These are phyloP conservation scores for Cubamyces sp. DNA, from an alignment of 768 basidiomycete genomes.

Conservation along the genomic window DNA sequence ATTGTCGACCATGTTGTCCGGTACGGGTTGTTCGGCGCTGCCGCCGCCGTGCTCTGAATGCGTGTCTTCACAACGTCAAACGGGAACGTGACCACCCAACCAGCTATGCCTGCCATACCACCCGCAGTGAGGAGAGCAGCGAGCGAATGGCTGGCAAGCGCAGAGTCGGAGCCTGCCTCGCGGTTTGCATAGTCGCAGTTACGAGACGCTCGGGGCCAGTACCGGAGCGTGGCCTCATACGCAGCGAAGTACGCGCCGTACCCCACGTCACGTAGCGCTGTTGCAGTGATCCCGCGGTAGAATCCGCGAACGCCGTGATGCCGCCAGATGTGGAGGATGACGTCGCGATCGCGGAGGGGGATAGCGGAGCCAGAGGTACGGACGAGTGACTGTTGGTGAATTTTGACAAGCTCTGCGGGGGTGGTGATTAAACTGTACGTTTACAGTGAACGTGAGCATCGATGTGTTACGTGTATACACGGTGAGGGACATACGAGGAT, in stretches of 20 bases:
- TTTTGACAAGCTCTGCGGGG: constrained; percentile 88
- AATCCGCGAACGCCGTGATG: constrained; percentile 64
- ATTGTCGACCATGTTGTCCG: constrained; percentile 62
- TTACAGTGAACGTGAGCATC: not conserved
- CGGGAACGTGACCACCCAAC: constrained; percentile 85
- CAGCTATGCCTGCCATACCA: constrained; percentile 73
- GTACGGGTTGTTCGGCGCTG: constrained; percentile 51
- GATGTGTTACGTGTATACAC: not conserved
- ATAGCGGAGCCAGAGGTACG: constrained; percentile 18
- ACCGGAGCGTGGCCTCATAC: constrained; percentile 69
- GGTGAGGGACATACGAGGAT: constrained; percentile 62
- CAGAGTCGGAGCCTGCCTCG: constrained; percentile 43
- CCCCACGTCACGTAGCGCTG: constrained; percentile 75
- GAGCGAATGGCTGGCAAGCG: constrained; percentile 49
- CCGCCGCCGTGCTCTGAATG: constrained; percentile 57
- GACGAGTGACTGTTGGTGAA: constrained; percentile 68
- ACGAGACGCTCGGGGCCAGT: constrained; percentile 39
- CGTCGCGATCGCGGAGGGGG: constrained; percentile 43
- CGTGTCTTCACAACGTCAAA: constrained; percentile 91
- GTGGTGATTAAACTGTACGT: constrained; percentile 67
- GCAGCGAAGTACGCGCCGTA: constrained; percentile 82
- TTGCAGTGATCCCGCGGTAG: constrained; percentile 77
- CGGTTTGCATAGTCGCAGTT: constrained; percentile 39
- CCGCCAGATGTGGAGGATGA: constrained; percentile 60
- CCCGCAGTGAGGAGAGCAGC: constrained; percentile 70